Evolutionary conservation across 1,284 basidiomycete genomes (phyloP), one percentile per base, ranked within the genome.

Genomic region (Marasmius tenuissimus): DNA sequence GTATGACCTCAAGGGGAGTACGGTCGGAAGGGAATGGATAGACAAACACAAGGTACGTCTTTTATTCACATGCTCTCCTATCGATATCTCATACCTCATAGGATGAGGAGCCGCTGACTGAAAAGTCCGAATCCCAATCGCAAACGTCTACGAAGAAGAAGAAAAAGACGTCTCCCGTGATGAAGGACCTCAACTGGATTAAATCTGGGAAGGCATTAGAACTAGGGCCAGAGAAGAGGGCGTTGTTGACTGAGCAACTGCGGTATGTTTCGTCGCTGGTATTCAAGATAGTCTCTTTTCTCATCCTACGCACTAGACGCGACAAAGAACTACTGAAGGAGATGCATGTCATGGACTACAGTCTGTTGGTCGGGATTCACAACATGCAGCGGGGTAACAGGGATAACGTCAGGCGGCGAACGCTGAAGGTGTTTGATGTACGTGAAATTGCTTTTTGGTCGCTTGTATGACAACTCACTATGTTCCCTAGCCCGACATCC

Each of bases 181-280:
- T 98, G 65, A 99, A 99, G 77, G 97, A 99, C 73, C 78, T 96
- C 67, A 99, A 99, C 75, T 99, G 97, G 96, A 92, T 98, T 63
- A 87, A 92, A 63, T 81, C 94, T 6, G 80, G 81, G 10, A 89
- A 91, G 68, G 83, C 78, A 69, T 81, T 99, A 60, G 92, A 97
- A 74, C 77, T 98, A 22, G 97, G 97, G 0, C 97, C 97, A 0
- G 94, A 97, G 79, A 99, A 98, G 78, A 81, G 92, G 49, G 94
- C 94, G 1, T 76, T 97, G 37, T 81, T 99, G 70, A 89, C 91
- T 11, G 96, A 96, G 72, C 97, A 99, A 78, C 77, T 99, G 37
- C 27, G 52, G 52, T 54, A 54, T 47, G 45, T 56, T 51, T 37
- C 27, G 47, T 34, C 22, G 9, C 27, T 37, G 9, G 33, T 14